Evolutionary conservation across 345 rosid species (phyloP), one percentile per base, ranked within the genome.

Genomic region (Isatis tinctoria): DNA sequence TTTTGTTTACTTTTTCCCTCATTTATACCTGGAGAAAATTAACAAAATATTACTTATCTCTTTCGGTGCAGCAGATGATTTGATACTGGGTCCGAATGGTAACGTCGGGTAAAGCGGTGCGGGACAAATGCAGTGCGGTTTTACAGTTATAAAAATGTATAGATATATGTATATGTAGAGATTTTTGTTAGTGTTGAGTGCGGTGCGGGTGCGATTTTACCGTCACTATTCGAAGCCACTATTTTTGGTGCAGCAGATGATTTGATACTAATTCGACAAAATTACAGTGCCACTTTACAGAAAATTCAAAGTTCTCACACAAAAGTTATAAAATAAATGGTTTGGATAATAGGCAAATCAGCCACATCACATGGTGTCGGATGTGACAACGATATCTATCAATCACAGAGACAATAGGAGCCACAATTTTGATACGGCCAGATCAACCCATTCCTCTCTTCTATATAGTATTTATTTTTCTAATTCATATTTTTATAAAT

Each of bases 401-500:
- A 27, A 43, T 27, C 65, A 69, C 58, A 17, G n/a, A 69, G 8
- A 13, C 44, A 16, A 2, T 62, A 4, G 6, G 20, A 70, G 63
- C 72, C 76, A 77, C 80, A 71, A 65, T 70, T 77, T 70, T 77
- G 76, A 57, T 70, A 64, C 49, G 76, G 17, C 37, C 76, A 77
- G 61, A 45, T 70, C 60, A 69, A 13, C 75, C 60, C 71, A 51
- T 64, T 71, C 65, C 68, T 51, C 54, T 51, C 10, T 40, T 18
- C 27, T 44, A 39, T 51, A 1, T 12, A n/a, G n/a, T n/a, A 7
- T 26, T 16, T 18, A 39, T 7, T n/a, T 54, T 26, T 26, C 39
- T 8, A 4, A 22, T 10, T 59, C 27, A 9, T 7, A 17, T 8
- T 26, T 17, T 11, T 2, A 10, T 36, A n/a, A n/a, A 8, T 32